Conservation (phyloP, 768 basidiomycete species). For the Boletus patriciae region DNA sequence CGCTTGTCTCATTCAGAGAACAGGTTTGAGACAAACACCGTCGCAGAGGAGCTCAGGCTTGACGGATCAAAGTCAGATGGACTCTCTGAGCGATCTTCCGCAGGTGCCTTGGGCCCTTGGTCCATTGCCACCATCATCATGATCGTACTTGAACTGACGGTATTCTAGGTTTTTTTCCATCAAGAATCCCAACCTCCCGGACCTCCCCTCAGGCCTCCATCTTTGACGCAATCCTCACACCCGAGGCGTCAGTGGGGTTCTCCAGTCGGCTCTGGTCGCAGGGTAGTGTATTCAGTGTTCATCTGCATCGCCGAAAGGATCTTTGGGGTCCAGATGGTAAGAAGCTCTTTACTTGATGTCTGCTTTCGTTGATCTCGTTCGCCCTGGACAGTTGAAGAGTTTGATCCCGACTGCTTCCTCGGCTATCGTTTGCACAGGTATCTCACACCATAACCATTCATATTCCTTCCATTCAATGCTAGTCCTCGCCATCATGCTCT, state of each 20-base stretch:
- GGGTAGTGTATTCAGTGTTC: constrained; percentile 55
- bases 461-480: constrained; percentile 68
- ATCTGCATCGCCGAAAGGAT: constrained; percentile 62
- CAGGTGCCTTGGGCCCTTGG: constrained; percentile 6
- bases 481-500: constrained; percentile 37
- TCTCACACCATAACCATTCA: constrained; percentile 61
- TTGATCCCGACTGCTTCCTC: constrained; percentile 72
- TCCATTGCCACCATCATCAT: neutral
- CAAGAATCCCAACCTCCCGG: constrained; percentile 26
- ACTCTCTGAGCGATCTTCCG: neutral
- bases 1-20: neutral
- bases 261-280: constrained; percentile 57
- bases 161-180: constrained; percentile 11
- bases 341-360: neutral
- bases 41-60: neutral
- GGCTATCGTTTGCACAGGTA: constrained; percentile 63
- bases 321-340: constrained; percentile 73
- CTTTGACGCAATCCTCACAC: constrained; percentile 60
- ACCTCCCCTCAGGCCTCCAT: constrained; percentile 52
- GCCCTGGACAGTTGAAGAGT: constrained; percentile 50
- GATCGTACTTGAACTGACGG: neutral
- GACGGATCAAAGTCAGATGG: neutral
- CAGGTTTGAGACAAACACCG: neutral
- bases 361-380: neutral
- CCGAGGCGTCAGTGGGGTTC: constrained; percentile 64